Evolutionary conservation across 441 rosid genomes (phyloP).

Genomic region (Sinapis alba): DNA sequence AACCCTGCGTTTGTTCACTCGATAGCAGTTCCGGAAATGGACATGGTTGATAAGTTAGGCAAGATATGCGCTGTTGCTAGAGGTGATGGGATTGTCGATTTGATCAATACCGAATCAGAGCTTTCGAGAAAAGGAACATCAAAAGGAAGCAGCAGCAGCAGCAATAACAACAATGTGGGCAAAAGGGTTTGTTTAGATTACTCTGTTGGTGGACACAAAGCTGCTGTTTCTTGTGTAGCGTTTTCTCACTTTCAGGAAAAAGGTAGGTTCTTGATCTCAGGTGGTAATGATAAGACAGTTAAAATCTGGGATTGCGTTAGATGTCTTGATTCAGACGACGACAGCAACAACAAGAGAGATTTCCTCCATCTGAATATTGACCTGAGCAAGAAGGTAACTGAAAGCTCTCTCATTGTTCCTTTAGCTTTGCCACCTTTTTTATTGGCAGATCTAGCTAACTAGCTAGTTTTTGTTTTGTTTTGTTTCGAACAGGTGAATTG

Average conservation of each 20-base stretch:
- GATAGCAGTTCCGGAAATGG: slow-evolving; percentile 72
- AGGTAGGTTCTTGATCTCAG: slow-evolving; percentile 77
- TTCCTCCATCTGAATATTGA: slow-evolving; percentile 57
- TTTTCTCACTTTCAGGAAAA: slow-evolving; percentile 76
- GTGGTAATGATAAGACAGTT: slow-evolving; percentile 84
- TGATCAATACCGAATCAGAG: slow-evolving; percentile 72
- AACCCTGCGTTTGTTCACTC: slow-evolving; percentile 96
- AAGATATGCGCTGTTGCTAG: slow-evolving; percentile 75
- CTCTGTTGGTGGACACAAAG: slow-evolving; percentile 77
- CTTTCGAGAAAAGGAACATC: slow-evolving; percentile 61
- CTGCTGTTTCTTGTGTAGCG: slow-evolving; percentile 79
- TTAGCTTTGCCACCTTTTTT: neutral
- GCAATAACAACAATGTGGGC: slow-evolving; percentile 33
- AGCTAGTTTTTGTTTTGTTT: neutral
- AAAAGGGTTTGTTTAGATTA: slow-evolving; percentile 75
- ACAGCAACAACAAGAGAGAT: slow-evolving; percentile 35
- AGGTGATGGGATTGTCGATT: slow-evolving; percentile 83
- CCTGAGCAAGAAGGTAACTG: slow-evolving; percentile 62
- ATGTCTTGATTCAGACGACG: slow-evolving; percentile 47
- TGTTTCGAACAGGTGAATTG: slow-evolving; percentile 78
- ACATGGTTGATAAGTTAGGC: slow-evolving; percentile 67
- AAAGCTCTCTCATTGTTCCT: slow-evolving; percentile 12
- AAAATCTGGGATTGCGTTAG: slow-evolving; percentile 74
- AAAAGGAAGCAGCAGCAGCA: slow-evolving; percentile 38
- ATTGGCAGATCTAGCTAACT: slow-evolving; percentile 8